Percentiles rank a stretch among this genome's conserved stretches.
Conservation (phyloP, 2,329 filamentous ascomycete genomes). For the Blumeria graminis region DNA sequence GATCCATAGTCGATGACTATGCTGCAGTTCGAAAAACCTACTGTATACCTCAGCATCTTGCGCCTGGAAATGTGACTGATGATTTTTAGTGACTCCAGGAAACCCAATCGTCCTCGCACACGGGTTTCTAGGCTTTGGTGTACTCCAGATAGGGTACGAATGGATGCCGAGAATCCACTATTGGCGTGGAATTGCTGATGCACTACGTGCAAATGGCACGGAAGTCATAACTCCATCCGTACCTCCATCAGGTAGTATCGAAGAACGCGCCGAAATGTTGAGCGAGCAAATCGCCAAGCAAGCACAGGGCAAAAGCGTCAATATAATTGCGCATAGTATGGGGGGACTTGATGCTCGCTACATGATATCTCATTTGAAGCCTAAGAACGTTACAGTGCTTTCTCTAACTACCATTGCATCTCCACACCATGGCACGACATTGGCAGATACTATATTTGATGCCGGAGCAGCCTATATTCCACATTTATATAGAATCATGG, state of each 20-base stretch:
- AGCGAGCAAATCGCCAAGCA: slow-evolving; percentile 25
- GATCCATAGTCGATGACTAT: slow-evolving; percentile 34
- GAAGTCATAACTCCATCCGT: slow-evolving; percentile 36
- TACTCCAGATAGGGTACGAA: slow-evolving; percentile 24
- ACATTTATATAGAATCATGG: slow-evolving; percentile 27
- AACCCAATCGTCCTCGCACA: slow-evolving; percentile 40
- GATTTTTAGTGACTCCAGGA: slow-evolving; percentile 23
- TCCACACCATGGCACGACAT: slow-evolving; percentile 19
- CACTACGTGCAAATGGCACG: slow-evolving; percentile 26
- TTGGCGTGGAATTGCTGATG: slow-evolving; percentile 39
- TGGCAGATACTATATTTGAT: slow-evolving; percentile 29
- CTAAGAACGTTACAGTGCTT: slow-evolving; percentile 21
- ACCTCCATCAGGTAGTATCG: slow-evolving; percentile 34
- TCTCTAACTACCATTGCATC: slow-evolving; percentile 17
- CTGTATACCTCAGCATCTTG: slow-evolving; percentile 15
- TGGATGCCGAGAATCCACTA: slow-evolving; percentile 33
- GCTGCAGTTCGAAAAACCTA: slow-evolving; percentile 33
- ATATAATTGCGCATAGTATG: slow-evolving; percentile 51
- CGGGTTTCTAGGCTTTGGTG: slow-evolving; percentile 37
- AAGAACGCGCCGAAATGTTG: slow-evolving; percentile 33
- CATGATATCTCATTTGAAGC: slow-evolving; percentile 33
- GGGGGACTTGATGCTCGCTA: slow-evolving; percentile 40
- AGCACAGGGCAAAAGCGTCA: slow-evolving; percentile 33
- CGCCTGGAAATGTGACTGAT: neutral
- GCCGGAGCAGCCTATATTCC: slow-evolving; percentile 24